Percentiles rank a stretch among this genome's conserved stretches.
phyloP scores from a whole-genome alignment of 1,284 basidiomycete genomes.

The Mrakiaceae sp. region DNA sequence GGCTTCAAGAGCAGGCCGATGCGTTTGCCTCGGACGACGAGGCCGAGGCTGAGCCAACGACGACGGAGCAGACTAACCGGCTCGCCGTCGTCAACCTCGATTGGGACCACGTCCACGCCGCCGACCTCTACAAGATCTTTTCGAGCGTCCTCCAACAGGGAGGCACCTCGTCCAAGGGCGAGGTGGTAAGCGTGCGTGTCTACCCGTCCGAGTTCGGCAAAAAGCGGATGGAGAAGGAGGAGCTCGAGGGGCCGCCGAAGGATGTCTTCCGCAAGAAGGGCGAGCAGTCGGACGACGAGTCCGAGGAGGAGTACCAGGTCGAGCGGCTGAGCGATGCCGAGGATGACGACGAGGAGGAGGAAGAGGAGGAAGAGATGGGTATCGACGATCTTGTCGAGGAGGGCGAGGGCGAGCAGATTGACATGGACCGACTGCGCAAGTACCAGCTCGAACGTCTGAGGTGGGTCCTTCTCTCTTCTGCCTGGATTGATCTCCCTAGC shows the following conservation, averaged over 20 bases:
- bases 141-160: slow-evolving; percentile 56
- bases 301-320: slow-evolving; percentile 17
- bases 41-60: slow-evolving; percentile 30
- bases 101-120: slow-evolving; percentile 91
- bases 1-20: slow-evolving; percentile 32
- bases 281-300: slow-evolving; percentile 11
- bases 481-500: background rate
- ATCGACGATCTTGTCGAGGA: slow-evolving; percentile 22
- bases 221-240: slow-evolving; percentile 74
- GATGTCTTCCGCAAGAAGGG: slow-evolving; percentile 57
- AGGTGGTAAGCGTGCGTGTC: slow-evolving; percentile 61
- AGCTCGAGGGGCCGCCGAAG: slow-evolving; percentile 76
- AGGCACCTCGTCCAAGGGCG: slow-evolving; percentile 39
- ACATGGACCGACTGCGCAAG: slow-evolving; percentile 76
- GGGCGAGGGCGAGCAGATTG: slow-evolving; percentile 40
- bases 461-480: slow-evolving; percentile 39
- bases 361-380: slow-evolving; percentile 22
- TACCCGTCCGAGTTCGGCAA: slow-evolving; percentile 94
- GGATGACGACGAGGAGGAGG: slow-evolving; percentile 28
- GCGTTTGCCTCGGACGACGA: slow-evolving; percentile 23
- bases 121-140: slow-evolving; percentile 86
- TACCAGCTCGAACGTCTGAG: slow-evolving; percentile 91
- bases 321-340: slow-evolving; percentile 21
- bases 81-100: slow-evolving; percentile 93
- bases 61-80: slow-evolving; percentile 46